A percentile compares a stretch with the other conserved stretches of the same genome.
These are phyloP conservation scores for Austroboletus niveus DNA, from an alignment of 1,284 basidiomycete genomes.

Conservation along the genomic window DNA sequence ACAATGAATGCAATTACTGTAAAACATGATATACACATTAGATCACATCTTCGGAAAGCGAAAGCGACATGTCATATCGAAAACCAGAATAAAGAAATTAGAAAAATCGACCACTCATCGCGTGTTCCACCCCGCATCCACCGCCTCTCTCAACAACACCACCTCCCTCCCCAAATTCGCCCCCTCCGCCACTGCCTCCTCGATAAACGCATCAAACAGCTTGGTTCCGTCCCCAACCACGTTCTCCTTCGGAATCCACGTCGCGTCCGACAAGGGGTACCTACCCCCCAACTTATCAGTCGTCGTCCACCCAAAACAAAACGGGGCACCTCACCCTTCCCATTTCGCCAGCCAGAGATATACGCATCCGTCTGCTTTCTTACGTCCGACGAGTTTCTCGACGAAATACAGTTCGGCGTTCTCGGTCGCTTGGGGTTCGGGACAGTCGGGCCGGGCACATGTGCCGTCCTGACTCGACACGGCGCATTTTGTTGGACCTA, in stretches of 20 bases:
- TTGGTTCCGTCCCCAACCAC: slow-evolving; percentile 12
- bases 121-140: slow-evolving; percentile 13
- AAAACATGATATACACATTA: too few species aligned
- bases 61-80: too few species aligned
- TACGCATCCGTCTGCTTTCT: slow-evolving; percentile 9
- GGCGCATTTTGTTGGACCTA: slow-evolving; percentile 15
- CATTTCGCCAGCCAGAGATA: slow-evolving; percentile 37
- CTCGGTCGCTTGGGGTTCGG: slow-evolving; percentile 6
- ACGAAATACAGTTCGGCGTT: slow-evolving; percentile 26
- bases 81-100: too few species aligned
- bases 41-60: too few species aligned
- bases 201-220: slow-evolving; percentile 17
- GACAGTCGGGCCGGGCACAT: slow-evolving; percentile 29
- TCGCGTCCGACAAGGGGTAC: slow-evolving; percentile 29
- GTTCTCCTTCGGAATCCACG: slow-evolving; percentile 32
- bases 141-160: slow-evolving; percentile 22
- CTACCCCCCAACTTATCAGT: slow-evolving; percentile 4
- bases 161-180: slow-evolving; percentile 9
- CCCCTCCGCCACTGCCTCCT: slow-evolving; percentile 19
- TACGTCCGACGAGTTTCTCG: slow-evolving; percentile 35
- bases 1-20: too few species aligned
- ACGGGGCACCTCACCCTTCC: slow-evolving; percentile 33
- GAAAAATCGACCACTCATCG: too few species aligned
- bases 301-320: background rate
- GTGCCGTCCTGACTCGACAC: slow-evolving; percentile 1